Evolutionary conservation across 2,329 filamentous ascomycete species (phyloP).

Genomic region (Hymenoscyphus albidus): DNA sequence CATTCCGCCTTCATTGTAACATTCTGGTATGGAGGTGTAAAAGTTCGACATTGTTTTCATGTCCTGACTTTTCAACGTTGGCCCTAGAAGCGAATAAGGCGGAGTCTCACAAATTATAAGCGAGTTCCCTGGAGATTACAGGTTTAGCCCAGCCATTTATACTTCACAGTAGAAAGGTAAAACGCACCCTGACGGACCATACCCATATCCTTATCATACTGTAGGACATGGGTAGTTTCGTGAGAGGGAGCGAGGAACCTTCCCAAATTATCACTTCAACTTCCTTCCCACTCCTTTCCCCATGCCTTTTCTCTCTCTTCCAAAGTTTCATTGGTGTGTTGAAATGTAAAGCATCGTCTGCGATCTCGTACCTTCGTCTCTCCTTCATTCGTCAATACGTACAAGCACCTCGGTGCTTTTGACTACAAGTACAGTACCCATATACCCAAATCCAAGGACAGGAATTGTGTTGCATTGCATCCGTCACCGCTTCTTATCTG

Average conservation of each 20-base stretch:
- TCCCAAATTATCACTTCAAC: background rate
- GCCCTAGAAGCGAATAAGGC: background rate
- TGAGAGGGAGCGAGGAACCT: background rate
- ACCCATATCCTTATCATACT: too few species aligned
- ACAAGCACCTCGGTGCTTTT: background rate
- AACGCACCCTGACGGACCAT: background rate
- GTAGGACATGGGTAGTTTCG: background rate
- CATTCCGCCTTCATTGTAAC: background rate
- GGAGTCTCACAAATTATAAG: background rate
- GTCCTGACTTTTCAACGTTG: background rate
- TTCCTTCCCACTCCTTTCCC: background rate
- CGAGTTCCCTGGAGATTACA: background rate
- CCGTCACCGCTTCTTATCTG: background rate
- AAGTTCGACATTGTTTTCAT: background rate
- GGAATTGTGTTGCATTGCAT: background rate
- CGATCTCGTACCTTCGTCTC: background rate
- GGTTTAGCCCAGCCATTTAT: background rate
- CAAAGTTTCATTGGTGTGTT: background rate
- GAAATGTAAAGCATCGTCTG: background rate
- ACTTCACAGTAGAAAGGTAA: background rate
- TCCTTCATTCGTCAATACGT: background rate
- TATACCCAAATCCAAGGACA: background rate
- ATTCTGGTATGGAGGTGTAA: background rate
- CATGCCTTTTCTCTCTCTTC: background rate
- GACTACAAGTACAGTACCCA: background rate